phyloP scores from a whole-genome alignment of 768 basidiomycete species.

The Fibroporia radiculosa region DNA sequence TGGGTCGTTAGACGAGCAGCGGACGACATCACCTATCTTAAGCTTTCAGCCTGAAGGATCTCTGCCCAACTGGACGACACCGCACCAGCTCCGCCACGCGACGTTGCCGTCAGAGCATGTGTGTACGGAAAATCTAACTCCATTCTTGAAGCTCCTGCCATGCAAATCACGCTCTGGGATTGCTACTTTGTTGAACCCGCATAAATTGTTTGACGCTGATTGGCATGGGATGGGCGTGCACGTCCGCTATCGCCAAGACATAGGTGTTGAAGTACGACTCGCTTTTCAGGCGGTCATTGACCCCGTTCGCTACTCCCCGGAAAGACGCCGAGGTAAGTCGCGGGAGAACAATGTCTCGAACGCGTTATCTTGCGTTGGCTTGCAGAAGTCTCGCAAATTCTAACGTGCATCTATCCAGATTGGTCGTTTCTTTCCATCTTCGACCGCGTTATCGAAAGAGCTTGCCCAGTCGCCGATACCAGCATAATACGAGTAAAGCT shows the following conservation, averaged over 20 bases:
- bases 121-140: constrained; percentile 97
- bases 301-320: constrained; percentile 51
- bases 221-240: constrained; percentile 88
- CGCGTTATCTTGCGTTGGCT: neutral
- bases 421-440: constrained; percentile 70
- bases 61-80: constrained; percentile 37
- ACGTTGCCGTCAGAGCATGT: constrained; percentile 77
- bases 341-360: neutral
- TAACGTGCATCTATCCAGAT: constrained; percentile 33
- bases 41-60: constrained; percentile 58
- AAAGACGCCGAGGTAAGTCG: constrained; percentile 46
- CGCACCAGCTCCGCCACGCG: constrained; percentile 64
- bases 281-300: constrained; percentile 74
- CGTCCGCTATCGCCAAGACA: constrained; percentile 46
- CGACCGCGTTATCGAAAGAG: constrained; percentile 49
- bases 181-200: constrained; percentile 75
- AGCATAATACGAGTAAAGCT: constrained; percentile 47
- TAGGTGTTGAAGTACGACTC: constrained; percentile 57
- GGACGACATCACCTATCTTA: constrained; percentile 58
- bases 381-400: neutral
- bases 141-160: constrained; percentile 89
- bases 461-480: constrained; percentile 63
- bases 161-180: constrained; percentile 88
- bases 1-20: constrained; percentile 64
- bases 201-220: constrained; percentile 80